Base-by-base conservation (phyloP, 177 flowering plant species). In the Vitis hybrid region DNA sequence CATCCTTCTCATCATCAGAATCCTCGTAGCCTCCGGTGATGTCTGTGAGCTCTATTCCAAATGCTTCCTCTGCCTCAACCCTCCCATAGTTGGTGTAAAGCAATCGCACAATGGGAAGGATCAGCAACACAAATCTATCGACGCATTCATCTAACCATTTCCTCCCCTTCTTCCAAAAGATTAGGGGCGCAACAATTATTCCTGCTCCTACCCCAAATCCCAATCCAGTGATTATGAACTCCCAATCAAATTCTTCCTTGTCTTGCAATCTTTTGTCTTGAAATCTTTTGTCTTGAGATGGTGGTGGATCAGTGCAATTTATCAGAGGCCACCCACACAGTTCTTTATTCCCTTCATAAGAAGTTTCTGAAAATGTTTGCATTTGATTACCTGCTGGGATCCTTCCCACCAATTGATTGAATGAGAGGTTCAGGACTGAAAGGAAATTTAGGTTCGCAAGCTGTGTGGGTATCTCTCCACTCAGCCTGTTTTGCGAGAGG, bases 131-230 rank as follows among this genome's bases (percentile, higher is more conserved):
- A 52, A 83, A 3, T 38, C 44, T 68, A 52, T 85, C 87, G 2
- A 79, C 60, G 3, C 50, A 44, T 59, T 67, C 73, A n/a, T 83
- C 76, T 6, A 59, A 80, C 85, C 85, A 78, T 49, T 77, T 71
- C 56, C 84, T 81, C 33, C 84, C 84, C 69, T 59, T 73, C 69
- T 70, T 78, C 80, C 82, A 86, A 22, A 89, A 79, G 67, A 75
- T 24, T 4, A 87, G 62, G 1, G 86, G 84, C 2, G 74, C 82
- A 31, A 80, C 17, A 17, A 76, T 54, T 22, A 73, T 53, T 47
- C 73, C 91, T 22, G 81, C 60, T 20, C 91, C 91, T 51, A 61
- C 70, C 4, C 85, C 84, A 64, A 83, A 88, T 8, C 88, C 91
- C 49, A 86, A 1, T 44, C 87, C 95, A 14, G 64, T 71, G 50